Evolutionary conservation across 2,329 filamentous ascomycete species (phyloP).

Genomic region (Alternaria sp.): DNA sequence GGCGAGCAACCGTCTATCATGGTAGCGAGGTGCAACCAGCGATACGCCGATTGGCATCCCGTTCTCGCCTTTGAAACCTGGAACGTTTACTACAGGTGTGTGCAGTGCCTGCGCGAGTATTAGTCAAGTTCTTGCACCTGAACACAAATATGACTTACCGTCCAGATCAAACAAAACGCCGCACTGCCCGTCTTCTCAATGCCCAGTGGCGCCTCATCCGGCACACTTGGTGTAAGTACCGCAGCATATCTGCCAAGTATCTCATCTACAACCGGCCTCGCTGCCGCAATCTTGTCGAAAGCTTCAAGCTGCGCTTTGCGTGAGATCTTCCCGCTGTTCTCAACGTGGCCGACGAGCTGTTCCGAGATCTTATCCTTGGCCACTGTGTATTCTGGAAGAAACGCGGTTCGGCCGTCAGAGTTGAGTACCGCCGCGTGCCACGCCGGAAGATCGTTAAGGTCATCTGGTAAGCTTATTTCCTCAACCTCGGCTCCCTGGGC

Average conservation of each 20-base stretch:
- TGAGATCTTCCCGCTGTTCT: constrained; percentile 54
- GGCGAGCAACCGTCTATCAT: constrained; percentile 36
- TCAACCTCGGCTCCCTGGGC: constrained; percentile 62
- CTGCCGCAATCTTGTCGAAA: constrained; percentile 61
- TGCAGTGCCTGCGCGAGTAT: constrained; percentile 53
- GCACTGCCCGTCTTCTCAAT: constrained; percentile 61
- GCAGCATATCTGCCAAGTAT: constrained; percentile 61
- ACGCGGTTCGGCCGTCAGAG: constrained; percentile 60
- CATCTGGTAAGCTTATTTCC: constrained; percentile 60
- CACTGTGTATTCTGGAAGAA: constrained; percentile 60
- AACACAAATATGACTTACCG: constrained; percentile 42
- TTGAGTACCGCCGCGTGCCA: constrained; percentile 61
- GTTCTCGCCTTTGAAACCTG: constrained; percentile 64
- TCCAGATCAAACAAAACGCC: constrained; percentile 60
- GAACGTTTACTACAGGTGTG: constrained; percentile 68
- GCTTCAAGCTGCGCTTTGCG: constrained; percentile 59
- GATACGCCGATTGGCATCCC: constrained; percentile 67
- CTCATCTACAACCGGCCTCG: constrained; percentile 62
- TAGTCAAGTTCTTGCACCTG: not conserved
- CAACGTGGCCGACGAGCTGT: constrained; percentile 58
- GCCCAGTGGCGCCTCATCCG: constrained; percentile 66
- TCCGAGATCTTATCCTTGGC: constrained; percentile 56
- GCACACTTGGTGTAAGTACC: constrained; percentile 64
- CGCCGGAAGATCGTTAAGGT: constrained; percentile 45
- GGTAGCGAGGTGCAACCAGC: constrained; percentile 52